phyloP scores from a whole-genome alignment of 163 green algal species.

The Prototheca cutis region DNA sequence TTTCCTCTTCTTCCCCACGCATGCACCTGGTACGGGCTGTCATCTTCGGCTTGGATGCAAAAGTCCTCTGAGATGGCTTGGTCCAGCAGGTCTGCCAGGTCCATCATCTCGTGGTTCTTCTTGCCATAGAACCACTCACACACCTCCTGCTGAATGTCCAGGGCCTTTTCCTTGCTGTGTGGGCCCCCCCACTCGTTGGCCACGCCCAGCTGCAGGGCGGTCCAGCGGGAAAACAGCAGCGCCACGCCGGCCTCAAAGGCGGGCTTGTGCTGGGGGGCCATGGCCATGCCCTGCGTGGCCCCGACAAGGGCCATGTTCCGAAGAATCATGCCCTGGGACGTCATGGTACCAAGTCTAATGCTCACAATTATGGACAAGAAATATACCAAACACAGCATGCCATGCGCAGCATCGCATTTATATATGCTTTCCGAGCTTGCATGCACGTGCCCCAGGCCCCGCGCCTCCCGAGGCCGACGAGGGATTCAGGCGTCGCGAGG shows the following conservation, averaged over 20 bases:
- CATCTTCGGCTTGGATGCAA: constrained; percentile 74
- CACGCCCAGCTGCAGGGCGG: constrained; percentile 74
- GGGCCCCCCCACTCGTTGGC: constrained; percentile 78
- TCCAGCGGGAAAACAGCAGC: constrained; percentile 71
- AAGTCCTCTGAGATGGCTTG: constrained; percentile 69
- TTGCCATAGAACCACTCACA: constrained; percentile 72
- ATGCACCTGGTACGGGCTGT: constrained; percentile 57
- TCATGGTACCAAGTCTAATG: not conserved
- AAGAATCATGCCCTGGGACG: constrained; percentile 24
- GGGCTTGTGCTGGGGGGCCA: constrained; percentile 14
- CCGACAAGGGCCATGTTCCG: constrained; percentile 26
- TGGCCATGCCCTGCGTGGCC: not conserved
- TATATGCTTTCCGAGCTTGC: no score
- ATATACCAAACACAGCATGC: no score
- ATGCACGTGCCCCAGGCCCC: no score
- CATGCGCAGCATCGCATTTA: no score
- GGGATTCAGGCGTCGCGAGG: no score
- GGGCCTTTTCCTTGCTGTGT: constrained; percentile 60
- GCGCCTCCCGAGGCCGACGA: no score
- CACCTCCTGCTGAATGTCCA: constrained; percentile 57
- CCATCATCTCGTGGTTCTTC: constrained; percentile 70
- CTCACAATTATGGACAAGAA: not conserved
- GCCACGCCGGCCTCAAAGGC: constrained; percentile 67
- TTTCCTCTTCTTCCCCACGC: no score
- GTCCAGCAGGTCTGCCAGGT: constrained; percentile 74